Conservation (phyloP, 768 basidiomycete genomes). For the Boletus reticulatus region DNA sequence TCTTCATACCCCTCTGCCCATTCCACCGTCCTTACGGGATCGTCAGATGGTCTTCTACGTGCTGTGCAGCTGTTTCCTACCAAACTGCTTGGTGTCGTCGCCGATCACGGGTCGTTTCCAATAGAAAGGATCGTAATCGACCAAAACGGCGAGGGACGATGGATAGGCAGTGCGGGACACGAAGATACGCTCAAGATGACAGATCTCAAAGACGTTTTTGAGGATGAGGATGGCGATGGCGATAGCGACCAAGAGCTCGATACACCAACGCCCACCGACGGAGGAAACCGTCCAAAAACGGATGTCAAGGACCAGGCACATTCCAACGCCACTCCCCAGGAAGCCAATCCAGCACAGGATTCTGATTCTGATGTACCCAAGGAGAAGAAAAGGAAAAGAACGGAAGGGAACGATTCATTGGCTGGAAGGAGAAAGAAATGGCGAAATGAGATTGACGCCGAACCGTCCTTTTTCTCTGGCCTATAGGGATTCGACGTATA, state of each 20-base stretch:
- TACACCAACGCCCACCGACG: constrained; percentile 25
- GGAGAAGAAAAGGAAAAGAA: constrained; percentile 55
- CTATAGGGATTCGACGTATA: constrained; percentile 34
- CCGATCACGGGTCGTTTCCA: constrained; percentile 90
- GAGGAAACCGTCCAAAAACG: constrained; percentile 18
- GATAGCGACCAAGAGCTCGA: constrained; percentile 12
- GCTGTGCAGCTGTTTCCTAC: constrained; percentile 87
- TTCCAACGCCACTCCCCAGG: neutral
- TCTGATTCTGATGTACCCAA: constrained; percentile 31
- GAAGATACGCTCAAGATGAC: constrained; percentile 85
- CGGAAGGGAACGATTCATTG: constrained; percentile 50
- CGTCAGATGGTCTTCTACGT: constrained; percentile 87
- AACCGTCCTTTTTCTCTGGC: constrained; percentile 65
- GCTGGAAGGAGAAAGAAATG: constrained; percentile 55
- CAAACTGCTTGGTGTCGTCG: constrained; percentile 85
- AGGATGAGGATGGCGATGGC: constrained; percentile 31
- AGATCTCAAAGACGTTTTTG: constrained; percentile 76
- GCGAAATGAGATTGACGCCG: constrained; percentile 54
- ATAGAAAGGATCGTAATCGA: constrained; percentile 82
- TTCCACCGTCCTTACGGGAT: constrained; percentile 81
- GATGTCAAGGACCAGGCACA: constrained; percentile 14
- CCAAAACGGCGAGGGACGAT: constrained; percentile 56
- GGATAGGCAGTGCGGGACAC: constrained; percentile 93
- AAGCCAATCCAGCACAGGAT: constrained; percentile 19
- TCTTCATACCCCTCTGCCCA: constrained; percentile 57